Evolutionary conservation across 1,284 basidiomycete species (phyloP), one percentile per base, ranked within the genome.

Genomic region (Malassezia dermatis): DNA sequence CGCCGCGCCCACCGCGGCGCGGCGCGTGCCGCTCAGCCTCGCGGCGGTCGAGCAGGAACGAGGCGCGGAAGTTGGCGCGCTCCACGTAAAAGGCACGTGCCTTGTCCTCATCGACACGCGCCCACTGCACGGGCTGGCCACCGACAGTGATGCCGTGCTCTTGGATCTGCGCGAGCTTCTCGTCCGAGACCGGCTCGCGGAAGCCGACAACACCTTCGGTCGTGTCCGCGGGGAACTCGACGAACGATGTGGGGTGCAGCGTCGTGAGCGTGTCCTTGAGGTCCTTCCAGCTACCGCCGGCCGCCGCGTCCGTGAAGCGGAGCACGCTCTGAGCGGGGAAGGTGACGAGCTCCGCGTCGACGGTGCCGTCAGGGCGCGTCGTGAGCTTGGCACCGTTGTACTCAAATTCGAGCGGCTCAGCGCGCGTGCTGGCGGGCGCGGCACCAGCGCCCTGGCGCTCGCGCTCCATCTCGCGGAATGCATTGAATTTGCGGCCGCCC

Each of bases 401-500:
- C 31, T 73, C 70, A 53, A 77, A 71, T 26, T 67, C 65, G 35
- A 78, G 66, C 42, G 75, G 70, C 49, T 71, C 67, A 15, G 70
- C 65, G 43, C 73, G 67, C 34, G 69, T 63, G 79, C 80, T 42
- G 67, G 59, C 40, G 55, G 53, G 47, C 71, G 64, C 71, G 67
- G 66, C 19, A 51, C 57, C 13, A 28, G 15, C 65, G 66, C 31
- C 69, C 62, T 13, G 69, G 66, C 51, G 75, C 53, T 79, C 78
- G 53, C 73, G 77, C 43, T 79, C 83, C 82, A 86, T 84, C 71
- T 89, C 86, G 60, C 80, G 81, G 81, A 95, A 96, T 2, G 90
- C 91, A 75, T 94, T 89, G 79, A 91, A 93, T 26, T 66, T 68
- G 45, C 63, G 62, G 31, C 59, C 58, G 5, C 57, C 34, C 21